Base-by-base conservation (phyloP, 1,284 basidiomycete species). In the Anthracocystis panici-leucophaei region DNA sequence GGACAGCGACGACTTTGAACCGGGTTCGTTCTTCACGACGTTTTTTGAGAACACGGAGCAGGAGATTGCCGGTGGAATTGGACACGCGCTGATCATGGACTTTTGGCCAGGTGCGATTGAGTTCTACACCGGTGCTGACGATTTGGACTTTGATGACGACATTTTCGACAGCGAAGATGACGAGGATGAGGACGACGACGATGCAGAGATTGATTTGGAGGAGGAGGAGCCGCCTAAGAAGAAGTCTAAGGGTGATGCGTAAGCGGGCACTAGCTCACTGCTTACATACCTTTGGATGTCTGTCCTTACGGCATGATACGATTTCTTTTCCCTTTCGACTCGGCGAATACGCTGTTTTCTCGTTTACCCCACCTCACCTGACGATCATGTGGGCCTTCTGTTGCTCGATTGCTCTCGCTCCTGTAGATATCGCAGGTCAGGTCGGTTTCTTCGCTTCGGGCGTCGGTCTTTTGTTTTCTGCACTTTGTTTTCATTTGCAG, bases 11-110 rank as follows among this genome's bases (percentile, higher is more conserved):
- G 79, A 88, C 59, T 90, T 90, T 41, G 93, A 93, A 62, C 87
- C 89, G 51, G 93, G 93, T 61, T 92, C 91, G 81, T 93, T 95
- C 88, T 95, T 95, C 89, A 92, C 93, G 86, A 91, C 91, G 80
- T 94, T 95, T 77, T 92, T 92, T 85, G 84, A 88, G 46, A 80
- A 70, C 61, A 68, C 68, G 23, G 67, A 75, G 54, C 60, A 56
- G 35, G 75, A 80, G 65, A 54, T 82, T 7, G 79, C 80, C 0
- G 81, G 76, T 46, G 75, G 74, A 31, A 82, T 84, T 23, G 83
- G 81, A 29, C 78, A 79, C 57, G 65, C 65, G 9, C 59, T 84
- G 31, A 81, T 82, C 51, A 79, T 82, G 61, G 81, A 83, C 45
- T 71, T 84, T 50, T 84, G 64, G 75, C 83, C 82, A 14, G 72